Conservation (phyloP, 257 asterid species). For the Handroanthus guayacan region DNA sequence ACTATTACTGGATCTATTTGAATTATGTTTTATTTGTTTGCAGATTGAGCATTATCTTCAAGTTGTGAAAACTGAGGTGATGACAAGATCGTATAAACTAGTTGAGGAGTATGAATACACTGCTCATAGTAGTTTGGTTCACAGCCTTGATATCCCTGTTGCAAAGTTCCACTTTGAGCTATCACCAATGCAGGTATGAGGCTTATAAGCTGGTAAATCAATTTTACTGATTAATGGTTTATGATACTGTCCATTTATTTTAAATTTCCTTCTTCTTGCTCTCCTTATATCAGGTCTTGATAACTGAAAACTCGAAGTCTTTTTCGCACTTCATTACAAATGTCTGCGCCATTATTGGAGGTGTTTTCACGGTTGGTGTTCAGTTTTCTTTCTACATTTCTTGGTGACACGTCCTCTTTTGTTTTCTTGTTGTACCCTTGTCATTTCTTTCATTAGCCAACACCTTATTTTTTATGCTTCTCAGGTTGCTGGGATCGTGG, state of each 20-base stretch:
- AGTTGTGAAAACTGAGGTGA: constrained; percentile 94
- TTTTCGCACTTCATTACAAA: constrained; percentile 87
- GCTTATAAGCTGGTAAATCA: constrained; percentile 17
- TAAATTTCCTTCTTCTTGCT: constrained; percentile 15
- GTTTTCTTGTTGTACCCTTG: background rate
- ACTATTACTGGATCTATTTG: background rate
- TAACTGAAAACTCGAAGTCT: constrained; percentile 76
- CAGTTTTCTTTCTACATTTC: background rate
- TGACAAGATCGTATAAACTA: constrained; percentile 79
- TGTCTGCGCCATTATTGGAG: constrained; percentile 78
- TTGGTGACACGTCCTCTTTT: background rate
- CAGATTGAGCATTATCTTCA: constrained; percentile 98
- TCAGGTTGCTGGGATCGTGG: constrained; percentile 97
- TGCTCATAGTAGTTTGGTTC: constrained; percentile 93
- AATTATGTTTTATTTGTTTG: constrained; percentile 36
- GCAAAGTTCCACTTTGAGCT: constrained; percentile 89
- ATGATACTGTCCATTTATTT: constrained; percentile 11
- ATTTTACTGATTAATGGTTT: background rate
- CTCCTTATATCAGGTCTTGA: constrained; percentile 59
- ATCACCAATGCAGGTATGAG: constrained; percentile 93
- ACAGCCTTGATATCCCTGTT: constrained; percentile 79
- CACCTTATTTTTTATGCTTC: constrained; percentile 32
- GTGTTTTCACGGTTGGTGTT: constrained; percentile 65
- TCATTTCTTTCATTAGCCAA: background rate
- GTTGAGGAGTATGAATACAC: constrained; percentile 95